A percentile compares a stretch with the other conserved stretches of the same genome.
These are phyloP conservation scores for Bonia amplexicaulis DNA, from an alignment of 176 grass and related monocot species.

Conservation along the genomic window DNA sequence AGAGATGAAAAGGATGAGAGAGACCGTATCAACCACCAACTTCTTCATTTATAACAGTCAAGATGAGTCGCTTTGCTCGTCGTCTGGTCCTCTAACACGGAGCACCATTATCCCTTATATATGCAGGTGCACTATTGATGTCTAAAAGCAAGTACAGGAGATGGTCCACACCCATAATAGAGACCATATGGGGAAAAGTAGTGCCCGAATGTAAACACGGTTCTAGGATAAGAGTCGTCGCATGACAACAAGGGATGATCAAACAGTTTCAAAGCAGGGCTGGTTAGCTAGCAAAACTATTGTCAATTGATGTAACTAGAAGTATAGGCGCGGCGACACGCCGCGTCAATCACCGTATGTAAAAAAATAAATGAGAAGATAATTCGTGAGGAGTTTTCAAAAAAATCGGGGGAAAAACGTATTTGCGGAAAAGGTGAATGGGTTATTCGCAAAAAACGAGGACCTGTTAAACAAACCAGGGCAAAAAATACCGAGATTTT, in stretches of 20 bases:
- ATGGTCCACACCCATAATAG: neutral
- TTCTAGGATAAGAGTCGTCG: neutral
- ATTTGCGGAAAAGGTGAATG: too few species aligned
- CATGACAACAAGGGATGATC: neutral
- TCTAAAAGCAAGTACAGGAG: neutral
- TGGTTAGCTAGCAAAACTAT: neutral
- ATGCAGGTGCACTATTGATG: neutral
- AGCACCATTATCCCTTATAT: neutral
- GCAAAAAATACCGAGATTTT: too few species aligned
- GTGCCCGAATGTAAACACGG: neutral
- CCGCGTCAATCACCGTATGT: too few species aligned
- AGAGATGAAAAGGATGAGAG: too few species aligned
- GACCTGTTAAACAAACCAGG: too few species aligned
- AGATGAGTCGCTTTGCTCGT: neutral
- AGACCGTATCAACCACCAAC: too few species aligned
- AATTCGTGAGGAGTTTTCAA: too few species aligned
- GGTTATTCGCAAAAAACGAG: too few species aligned
- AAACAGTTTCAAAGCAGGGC: conserved; percentile 6
- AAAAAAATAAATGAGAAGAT: too few species aligned
- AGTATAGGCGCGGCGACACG: too few species aligned
- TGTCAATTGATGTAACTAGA: neutral
- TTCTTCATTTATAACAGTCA: too few species aligned
- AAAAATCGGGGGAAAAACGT: too few species aligned
- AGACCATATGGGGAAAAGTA: neutral
- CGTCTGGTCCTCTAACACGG: neutral